A percentile compares a stretch with the other conserved stretches of the same genome.
phyloP scores from a whole-genome alignment of 352 stramenopile species.

The Chrysophaeum taylorii region DNA sequence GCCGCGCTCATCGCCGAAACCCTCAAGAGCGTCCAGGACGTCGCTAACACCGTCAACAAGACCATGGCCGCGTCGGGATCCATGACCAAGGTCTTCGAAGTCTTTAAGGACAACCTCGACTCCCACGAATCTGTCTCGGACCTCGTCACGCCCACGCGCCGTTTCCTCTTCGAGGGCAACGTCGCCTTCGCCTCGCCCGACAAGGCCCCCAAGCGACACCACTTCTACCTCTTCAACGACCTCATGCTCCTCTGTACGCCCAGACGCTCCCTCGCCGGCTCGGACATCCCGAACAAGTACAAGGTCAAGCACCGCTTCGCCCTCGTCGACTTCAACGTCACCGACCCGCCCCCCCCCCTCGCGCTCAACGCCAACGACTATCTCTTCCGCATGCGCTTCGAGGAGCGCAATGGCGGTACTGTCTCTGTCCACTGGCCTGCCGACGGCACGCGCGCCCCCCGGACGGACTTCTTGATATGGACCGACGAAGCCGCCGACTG shows the following conservation, averaged over 20 bases:
- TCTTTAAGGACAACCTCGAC: background rate
- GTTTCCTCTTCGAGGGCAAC: background rate
- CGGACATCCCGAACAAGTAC: background rate
- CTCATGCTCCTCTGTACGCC: background rate
- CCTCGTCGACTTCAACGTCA: background rate
- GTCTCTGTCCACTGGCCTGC: background rate
- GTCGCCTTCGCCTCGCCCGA: background rate
- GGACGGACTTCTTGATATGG: background rate
- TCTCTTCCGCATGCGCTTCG: background rate
- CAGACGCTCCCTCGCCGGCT: background rate
- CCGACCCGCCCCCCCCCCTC: background rate
- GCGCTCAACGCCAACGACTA: background rate
- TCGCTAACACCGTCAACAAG: background rate
- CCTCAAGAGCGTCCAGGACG: background rate
- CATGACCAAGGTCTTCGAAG: background rate
- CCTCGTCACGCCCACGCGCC: background rate
- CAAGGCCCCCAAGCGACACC: background rate
- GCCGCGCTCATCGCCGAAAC: background rate
- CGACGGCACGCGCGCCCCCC: background rate
- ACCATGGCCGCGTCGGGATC: background rate
- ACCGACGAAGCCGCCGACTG: background rate
- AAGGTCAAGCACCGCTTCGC: conserved; percentile 5
- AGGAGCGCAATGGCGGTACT: background rate
- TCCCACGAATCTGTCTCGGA: background rate
- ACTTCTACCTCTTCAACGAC: conserved; percentile 3